Evolutionary conservation across 768 basidiomycete species (phyloP).

Genomic region (Clavulina sp.): DNA sequence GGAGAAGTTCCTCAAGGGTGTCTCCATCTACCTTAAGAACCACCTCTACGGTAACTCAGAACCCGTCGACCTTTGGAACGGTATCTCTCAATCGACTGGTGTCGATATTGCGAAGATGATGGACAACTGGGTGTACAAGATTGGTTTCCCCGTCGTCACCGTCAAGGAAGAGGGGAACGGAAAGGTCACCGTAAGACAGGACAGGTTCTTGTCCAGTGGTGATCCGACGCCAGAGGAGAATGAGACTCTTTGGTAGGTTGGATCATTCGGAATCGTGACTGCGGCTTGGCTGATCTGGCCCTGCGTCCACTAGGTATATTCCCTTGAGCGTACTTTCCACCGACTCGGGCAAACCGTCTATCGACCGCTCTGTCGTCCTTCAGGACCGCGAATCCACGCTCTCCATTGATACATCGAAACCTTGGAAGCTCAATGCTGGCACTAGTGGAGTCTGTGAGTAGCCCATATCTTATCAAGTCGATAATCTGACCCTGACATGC

Average conservation of each 20-base stretch:
- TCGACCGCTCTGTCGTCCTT: conserved; percentile 51
- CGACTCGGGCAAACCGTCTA: conserved; percentile 36
- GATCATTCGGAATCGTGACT: background rate
- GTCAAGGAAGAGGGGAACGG: conserved; percentile 61
- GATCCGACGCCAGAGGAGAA: conserved; percentile 65
- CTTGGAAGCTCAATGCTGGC: conserved; percentile 82
- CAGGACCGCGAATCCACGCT: conserved; percentile 51
- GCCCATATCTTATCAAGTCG: background rate
- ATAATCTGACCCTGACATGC: background rate
- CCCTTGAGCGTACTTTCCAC: conserved; percentile 59
- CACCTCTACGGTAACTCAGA: conserved; percentile 71
- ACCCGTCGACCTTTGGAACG: conserved; percentile 76
- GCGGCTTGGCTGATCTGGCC: background rate
- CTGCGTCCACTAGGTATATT: conserved; percentile 25
- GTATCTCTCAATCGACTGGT: conserved; percentile 54
- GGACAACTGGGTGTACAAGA: conserved; percentile 60
- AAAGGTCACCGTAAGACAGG: conserved; percentile 61
- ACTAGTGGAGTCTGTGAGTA: conserved; percentile 76
- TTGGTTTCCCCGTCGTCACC: conserved; percentile 46
- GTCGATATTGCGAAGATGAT: conserved; percentile 57
- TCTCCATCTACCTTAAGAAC: conserved; percentile 81
- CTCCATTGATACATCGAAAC: conserved; percentile 50
- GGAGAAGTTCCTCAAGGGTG: conserved; percentile 70
- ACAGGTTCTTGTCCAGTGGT: conserved; percentile 82
- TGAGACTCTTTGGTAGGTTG: conserved; percentile 59